Conservation (phyloP, 164 flowering plant species). For the Warburgia ugandensis region DNA sequence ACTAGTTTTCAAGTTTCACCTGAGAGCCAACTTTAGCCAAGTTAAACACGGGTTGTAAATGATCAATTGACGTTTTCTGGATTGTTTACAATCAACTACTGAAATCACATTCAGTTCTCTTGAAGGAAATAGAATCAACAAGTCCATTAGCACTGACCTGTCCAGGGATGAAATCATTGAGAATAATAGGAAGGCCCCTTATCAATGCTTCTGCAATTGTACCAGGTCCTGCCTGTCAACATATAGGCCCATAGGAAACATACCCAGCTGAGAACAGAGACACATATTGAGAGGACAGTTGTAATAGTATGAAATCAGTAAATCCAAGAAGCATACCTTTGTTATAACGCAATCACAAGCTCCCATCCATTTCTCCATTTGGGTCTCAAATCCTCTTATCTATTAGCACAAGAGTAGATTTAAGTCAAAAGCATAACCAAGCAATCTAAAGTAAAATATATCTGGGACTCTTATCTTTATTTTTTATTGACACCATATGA, state of each 20-base stretch:
- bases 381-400: constrained; percentile 86
- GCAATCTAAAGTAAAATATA: not conserved
- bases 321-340: constrained; percentile 40
- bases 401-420: constrained; percentile 16
- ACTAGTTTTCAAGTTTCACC: too few relatives aligned
- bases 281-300: not conserved
- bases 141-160: constrained; percentile 44
- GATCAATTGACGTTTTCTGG: too few relatives aligned
- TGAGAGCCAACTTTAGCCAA: too few relatives aligned
- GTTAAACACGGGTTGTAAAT: too few relatives aligned
- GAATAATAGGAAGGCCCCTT: constrained; percentile 90
- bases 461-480: not conserved
- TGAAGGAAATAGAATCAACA: not conserved
- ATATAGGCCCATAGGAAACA: not conserved
- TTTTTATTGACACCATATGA: not conserved
- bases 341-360: constrained; percentile 98
- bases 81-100: too few relatives aligned
- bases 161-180: constrained; percentile 96
- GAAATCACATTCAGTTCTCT: too few relatives aligned
- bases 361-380: constrained; percentile 99
- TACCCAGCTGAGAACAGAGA: constrained; percentile 1
- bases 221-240: constrained; percentile 89
- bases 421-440: not conserved
- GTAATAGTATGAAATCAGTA: too few relatives aligned
- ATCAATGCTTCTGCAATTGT: constrained; percentile 97